phyloP scores from a whole-genome alignment of 73 alveolate genomes.

The Paramecium octaurelia region DNA sequence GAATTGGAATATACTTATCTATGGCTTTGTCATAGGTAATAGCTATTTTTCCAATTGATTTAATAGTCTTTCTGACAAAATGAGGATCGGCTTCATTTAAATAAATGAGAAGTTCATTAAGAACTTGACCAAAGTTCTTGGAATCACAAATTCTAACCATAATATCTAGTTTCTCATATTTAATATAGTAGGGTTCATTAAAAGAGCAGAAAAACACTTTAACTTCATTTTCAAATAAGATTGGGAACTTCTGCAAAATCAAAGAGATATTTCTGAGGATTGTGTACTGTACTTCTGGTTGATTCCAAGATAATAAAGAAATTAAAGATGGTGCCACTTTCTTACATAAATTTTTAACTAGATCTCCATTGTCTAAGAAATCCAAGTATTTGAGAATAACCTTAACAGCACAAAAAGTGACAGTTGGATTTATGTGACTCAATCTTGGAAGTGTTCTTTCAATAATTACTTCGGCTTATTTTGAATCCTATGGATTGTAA shows the following conservation, averaged over 20 bases:
- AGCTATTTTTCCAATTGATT: conserved; percentile 89
- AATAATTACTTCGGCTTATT: conserved; percentile 74
- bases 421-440: conserved; percentile 89
- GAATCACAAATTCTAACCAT: conserved; percentile 85
- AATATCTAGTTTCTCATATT: conserved; percentile 91
- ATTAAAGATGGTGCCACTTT: conserved; percentile 85
- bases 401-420: conserved; percentile 87
- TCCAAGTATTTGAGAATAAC: conserved; percentile 88
- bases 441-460: conserved; percentile 88
- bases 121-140: conserved; percentile 81
- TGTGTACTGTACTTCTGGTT: conserved; percentile 89
- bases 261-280: conserved; percentile 85
- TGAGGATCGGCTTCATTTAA: conserved; percentile 91
- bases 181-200: conserved; percentile 93
- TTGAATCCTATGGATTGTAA: conserved; percentile 70
- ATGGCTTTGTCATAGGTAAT: conserved; percentile 88
- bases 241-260: conserved; percentile 86
- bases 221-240: conserved; percentile 87
- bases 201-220: conserved; percentile 91
- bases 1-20: conserved; percentile 61
- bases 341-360: conserved; percentile 81
- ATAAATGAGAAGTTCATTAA: conserved; percentile 86
- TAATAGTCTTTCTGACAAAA: conserved; percentile 86
- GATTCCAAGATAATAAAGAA: conserved; percentile 81
- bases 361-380: conserved; percentile 79